phyloP scores from a whole-genome alignment of 257 asterid genomes.

The Henckelia pumila region DNA sequence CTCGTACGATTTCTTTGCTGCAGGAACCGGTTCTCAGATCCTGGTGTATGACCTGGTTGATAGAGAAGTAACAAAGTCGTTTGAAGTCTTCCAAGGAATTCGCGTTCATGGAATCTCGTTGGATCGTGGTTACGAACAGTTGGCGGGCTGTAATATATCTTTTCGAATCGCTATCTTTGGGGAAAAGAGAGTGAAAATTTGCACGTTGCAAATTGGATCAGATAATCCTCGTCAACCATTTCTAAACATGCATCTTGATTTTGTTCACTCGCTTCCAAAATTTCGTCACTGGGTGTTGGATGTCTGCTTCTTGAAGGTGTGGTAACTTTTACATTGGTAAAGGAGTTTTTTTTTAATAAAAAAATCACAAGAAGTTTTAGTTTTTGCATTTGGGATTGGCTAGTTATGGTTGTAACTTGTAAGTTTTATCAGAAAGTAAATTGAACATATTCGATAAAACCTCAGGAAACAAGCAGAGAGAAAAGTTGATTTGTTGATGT shows the following conservation, averaged over 20 bases:
- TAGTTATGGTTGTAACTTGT: too few species aligned
- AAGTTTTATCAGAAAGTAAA: too few species aligned
- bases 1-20: background rate
- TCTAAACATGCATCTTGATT: slow-evolving; percentile 34
- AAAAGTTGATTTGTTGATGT: too few species aligned
- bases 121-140: slow-evolving; percentile 31
- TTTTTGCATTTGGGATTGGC: too few species aligned
- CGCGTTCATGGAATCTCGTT: slow-evolving; percentile 87
- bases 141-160: slow-evolving; percentile 23
- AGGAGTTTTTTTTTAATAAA: background rate
- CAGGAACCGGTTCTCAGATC: slow-evolving; percentile 93
- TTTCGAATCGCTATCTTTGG: slow-evolving; percentile 65
- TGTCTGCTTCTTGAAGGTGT: slow-evolving; percentile 71
- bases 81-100: slow-evolving; percentile 78
- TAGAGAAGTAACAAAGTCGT: slow-evolving; percentile 45
- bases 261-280: slow-evolving; percentile 55
- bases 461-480: too few species aligned
- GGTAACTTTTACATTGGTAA: background rate
- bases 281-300: slow-evolving; percentile 88
- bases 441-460: too few species aligned
- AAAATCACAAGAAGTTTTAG: too few species aligned
- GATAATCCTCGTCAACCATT: slow-evolving; percentile 17
- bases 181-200: slow-evolving; percentile 85
- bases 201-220: slow-evolving; percentile 40
- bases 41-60: slow-evolving; percentile 52